A percentile compares a stretch with the other conserved stretches of the same genome.
Conservation (phyloP, 129 eudicot genomes). For the Chrysanthemum seticuspe region DNA sequence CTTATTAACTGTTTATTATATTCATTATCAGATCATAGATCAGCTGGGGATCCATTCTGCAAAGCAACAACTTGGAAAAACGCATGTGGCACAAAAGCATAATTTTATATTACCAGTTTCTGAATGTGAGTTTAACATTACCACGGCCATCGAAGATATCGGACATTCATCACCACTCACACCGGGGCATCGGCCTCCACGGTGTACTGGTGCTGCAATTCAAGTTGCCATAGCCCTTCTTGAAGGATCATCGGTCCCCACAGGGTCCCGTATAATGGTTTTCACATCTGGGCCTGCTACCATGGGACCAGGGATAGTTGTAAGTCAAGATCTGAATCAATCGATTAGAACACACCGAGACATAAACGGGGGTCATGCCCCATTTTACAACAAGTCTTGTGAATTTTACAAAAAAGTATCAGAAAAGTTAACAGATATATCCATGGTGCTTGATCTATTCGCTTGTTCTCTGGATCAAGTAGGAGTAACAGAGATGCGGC, state of each 20-base stretch:
- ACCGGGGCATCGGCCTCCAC: conserved; percentile 73
- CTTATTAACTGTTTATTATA: not conserved
- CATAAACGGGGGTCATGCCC: conserved; percentile 47
- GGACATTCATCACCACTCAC: conserved; percentile 44
- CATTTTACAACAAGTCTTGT: conserved; percentile 50
- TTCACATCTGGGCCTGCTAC: conserved; percentile 98
- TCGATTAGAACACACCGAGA: conserved; percentile 89
- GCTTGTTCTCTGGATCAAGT: conserved; percentile 98
- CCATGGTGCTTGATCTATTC: conserved; percentile 82
- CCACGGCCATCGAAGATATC: conserved; percentile 81
- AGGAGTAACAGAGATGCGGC: conserved; percentile 84
- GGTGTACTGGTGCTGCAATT: conserved; percentile 81
- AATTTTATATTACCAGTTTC: conserved; percentile 72
- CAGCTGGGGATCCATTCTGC: conserved; percentile 58
- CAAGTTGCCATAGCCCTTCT: conserved; percentile 79
- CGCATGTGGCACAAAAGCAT: conserved; percentile 51
- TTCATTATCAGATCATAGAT: conserved; percentile 58
- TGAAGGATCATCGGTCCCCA: conserved; percentile 64
- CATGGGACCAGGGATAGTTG: conserved; percentile 86
- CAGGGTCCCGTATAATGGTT: conserved; percentile 82
- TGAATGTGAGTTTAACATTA: conserved; percentile 82
- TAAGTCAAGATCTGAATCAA: conserved; percentile 45
- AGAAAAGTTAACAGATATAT: conserved; percentile 51
- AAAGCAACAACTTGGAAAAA: conserved; percentile 60
- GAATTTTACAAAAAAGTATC: conserved; percentile 67